Evolutionary conservation across 345 rosid genomes (phyloP).

Genomic region (Aquilaria sinensis): DNA sequence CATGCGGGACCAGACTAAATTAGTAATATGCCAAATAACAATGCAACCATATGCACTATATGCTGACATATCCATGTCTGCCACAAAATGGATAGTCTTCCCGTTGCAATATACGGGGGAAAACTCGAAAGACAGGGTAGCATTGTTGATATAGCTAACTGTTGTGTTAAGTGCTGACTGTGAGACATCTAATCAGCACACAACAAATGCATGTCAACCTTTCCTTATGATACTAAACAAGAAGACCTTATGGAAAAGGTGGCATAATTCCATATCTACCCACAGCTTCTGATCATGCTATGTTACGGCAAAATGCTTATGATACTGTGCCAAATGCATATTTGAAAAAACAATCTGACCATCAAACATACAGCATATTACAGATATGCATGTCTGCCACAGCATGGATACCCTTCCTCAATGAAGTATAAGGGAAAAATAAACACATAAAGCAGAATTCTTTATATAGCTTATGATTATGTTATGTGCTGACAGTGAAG

Average conservation of each 20-base stretch:
- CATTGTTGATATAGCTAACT: slow-evolving; percentile 16
- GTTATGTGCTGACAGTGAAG: slow-evolving; percentile 18
- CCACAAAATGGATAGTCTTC: slow-evolving; percentile 6
- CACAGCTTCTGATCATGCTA: too few species aligned
- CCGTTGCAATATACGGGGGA: neutral
- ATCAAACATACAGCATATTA: too few species aligned
- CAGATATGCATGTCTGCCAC: slow-evolving; percentile 22
- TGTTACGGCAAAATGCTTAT: too few species aligned
- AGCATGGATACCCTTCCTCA: slow-evolving; percentile 19
- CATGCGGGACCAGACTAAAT: too few species aligned
- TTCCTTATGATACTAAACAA: too few species aligned
- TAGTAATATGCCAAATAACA: too few species aligned
- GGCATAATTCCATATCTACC: neutral
- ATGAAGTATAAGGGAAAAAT: slow-evolving; percentile 10
- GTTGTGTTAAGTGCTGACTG: slow-evolving; percentile 20
- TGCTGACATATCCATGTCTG: neutral
- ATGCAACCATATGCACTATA: too few species aligned
- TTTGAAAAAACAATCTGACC: too few species aligned
- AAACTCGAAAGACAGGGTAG: slow-evolving; percentile 6
- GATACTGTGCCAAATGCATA: too few species aligned
- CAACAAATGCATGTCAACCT: slow-evolving; percentile 2
- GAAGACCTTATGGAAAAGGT: slow-evolving; percentile 7
- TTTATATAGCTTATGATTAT: slow-evolving; percentile 19
- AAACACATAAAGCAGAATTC: slow-evolving; percentile 23
- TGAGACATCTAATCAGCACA: slow-evolving; percentile 9